Evolutionary conservation across 768 basidiomycete genomes (phyloP).

Genomic region (Leccinum subgranulosum): DNA sequence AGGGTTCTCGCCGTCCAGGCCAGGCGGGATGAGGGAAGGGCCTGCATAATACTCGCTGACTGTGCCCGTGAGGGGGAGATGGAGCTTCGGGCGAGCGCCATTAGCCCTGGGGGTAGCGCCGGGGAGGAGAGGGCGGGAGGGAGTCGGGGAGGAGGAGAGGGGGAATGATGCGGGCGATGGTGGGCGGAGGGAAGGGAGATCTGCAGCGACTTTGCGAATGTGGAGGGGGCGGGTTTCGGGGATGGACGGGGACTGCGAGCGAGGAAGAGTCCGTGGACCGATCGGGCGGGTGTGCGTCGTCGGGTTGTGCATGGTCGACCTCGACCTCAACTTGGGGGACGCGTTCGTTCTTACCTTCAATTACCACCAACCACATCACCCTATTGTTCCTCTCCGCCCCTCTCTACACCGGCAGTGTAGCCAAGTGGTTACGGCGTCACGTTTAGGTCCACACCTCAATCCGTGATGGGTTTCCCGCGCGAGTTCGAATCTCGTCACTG

Average conservation of each 20-base stretch:
- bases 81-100: conserved; percentile 33
- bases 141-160: conserved; percentile 30
- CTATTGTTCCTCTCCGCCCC: fast-evolving
- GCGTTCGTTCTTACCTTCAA: background rate
- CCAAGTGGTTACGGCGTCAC: conserved; percentile 62
- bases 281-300: conserved; percentile 40
- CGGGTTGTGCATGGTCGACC: conserved; percentile 24
- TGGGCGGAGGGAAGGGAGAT: conserved; percentile 25
- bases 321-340: background rate
- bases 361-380: background rate
- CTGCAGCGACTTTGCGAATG: conserved; percentile 36
- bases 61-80: conserved; percentile 30
- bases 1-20: conserved; percentile 35
- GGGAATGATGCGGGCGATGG: conserved; percentile 29
- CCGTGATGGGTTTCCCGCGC: conserved; percentile 59
- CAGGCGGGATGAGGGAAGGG: conserved; percentile 32
- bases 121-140: conserved; percentile 31
- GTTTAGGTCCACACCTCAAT: conserved; percentile 43
- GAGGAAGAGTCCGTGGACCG: conserved; percentile 47
- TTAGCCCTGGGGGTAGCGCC: conserved; percentile 28
- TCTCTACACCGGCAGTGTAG: conserved; percentile 42
- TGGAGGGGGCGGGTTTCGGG: conserved; percentile 38
- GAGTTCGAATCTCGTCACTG: conserved; percentile 62
- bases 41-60: conserved; percentile 33
- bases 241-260: conserved; percentile 42